These are phyloP conservation scores for Powellomyces hirtus DNA, from an alignment of 192 early-diverging fungal genomes.

Conservation along the genomic window DNA sequence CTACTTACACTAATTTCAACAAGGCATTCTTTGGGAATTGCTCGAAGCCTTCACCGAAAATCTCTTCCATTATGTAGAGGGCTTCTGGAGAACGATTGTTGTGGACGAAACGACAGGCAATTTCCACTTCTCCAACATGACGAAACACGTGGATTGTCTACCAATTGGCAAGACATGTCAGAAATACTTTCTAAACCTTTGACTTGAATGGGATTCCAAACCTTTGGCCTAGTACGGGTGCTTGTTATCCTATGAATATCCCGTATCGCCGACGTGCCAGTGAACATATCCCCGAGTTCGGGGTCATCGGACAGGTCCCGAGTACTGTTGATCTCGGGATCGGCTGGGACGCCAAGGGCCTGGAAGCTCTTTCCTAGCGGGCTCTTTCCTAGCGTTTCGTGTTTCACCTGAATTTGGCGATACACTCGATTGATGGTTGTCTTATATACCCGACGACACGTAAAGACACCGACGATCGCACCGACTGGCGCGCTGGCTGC, in stretches of 20 bases:
- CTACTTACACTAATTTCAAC: slow-evolving; percentile 19
- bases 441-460: slow-evolving; percentile 1
- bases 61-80: slow-evolving; percentile 28
- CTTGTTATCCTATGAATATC: slow-evolving; percentile 9
- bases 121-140: slow-evolving; percentile 18
- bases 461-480: slow-evolving; percentile 8
- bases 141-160: slow-evolving; percentile 21
- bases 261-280: not conserved
- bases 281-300: not conserved
- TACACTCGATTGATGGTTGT: slow-evolving; percentile 8
- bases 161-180: not conserved
- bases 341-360: not conserved
- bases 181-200: not conserved
- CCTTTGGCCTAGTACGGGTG: slow-evolving; percentile 23
- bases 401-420: slow-evolving; percentile 7
- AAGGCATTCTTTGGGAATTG: slow-evolving; percentile 25
- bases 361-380: not conserved
- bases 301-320: not conserved
- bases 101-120: slow-evolving; percentile 24
- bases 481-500: not conserved
- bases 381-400: not conserved
- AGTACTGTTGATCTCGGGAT: not conserved
- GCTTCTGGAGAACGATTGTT: slow-evolving; percentile 23
- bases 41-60: slow-evolving; percentile 26
- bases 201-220: not conserved